Evolutionary conservation across 2,329 filamentous ascomycete genomes (phyloP), one percentile per base, ranked within the genome.

Genomic region (Sporothrix schenckii): DNA sequence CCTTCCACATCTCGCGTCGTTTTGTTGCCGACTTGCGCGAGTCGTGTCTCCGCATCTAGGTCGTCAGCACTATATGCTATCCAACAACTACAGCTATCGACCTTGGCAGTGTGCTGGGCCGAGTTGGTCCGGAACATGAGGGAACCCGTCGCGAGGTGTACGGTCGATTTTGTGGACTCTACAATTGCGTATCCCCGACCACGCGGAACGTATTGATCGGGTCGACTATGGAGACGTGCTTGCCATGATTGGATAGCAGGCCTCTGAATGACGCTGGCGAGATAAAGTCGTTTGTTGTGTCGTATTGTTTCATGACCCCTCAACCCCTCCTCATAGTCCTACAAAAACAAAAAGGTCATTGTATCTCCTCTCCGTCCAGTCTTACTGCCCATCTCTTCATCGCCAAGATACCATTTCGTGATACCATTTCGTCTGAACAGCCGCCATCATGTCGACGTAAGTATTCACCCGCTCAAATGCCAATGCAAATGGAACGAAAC

Each of bases 401-500:
- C 5, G 6, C 6, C 16, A 27, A 58, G 54, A 39, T 16, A 58
- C n/a, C 44, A 9, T 16, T 14, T 27, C 3, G 16, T 34, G 54
- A 39, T 16, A 58, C n/a, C 44, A 9, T 16, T 14, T 27, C 3
- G 16, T 34, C 27, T 34, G 34, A 27, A 1, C 30, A 60, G 39
- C 30, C 56, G 34, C 34, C 56, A 60, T 21, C 30, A 60, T 60
- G 56, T 60, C 56, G 7, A 60, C 16, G 56, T 60, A 39, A n/a
- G 30, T n/a, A 4, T n/a, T 4, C 14, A 10, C 30, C n/a, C 3
- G 53, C 4, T 10, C 27, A 39, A 53, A 1, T 11, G 19, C 7
- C 34, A 34, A 9, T 34, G 34, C 1, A 34, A 34, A 34, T 34
- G 34, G 34, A 34, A 34, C 1, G 6, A 5, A 7, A 34, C 7